Base-by-base conservation (phyloP, 2,329 filamentous ascomycete species). In the Botryotinia convoluta region DNA sequence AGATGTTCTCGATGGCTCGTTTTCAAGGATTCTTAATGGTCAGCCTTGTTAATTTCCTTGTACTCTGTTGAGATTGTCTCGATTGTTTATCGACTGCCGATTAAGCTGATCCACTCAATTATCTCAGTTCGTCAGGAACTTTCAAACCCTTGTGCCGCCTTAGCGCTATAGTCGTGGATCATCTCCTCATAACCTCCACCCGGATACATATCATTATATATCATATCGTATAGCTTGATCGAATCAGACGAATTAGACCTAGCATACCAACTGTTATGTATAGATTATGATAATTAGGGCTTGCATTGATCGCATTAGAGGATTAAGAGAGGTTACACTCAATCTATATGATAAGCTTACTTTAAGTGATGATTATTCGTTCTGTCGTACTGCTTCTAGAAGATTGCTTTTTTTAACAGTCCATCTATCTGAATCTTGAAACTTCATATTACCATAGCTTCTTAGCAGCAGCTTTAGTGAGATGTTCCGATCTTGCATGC, bases 11-110 rank as follows among this genome's bases (percentile, higher is more conserved):
- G 71, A 42, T 35, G 48, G 39, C 48, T 42, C 39, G 29, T 20
- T 32, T 59, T 59, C 70, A 42, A 67, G 45, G 48, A 70, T 70
- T 62, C 60, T 44, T 1, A 73, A 62, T 69, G 64, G 64, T 63
- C 71, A 73, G 71, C 71, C 71, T 73, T 73, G 57, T 57, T 62
- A 35, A 60, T 63, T 61, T 42, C 68, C 65, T 54, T 48, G 48
- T 26, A 59, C 39, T 37, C 45, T 37, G 29, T 61, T 48, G 54
- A 69, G 64, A 72, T 72, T 72, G 71, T 69, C 69, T 69, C 69
- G 57, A 72, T 72, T 72, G 71, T 72, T 72, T 69, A 72, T 72
- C 64, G 57, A 69, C 9, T 72, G 71, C 65, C 71, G 57, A 69
- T 61, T 68, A 42, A 59, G 39, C 39, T 48, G 61, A 72, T 72